Evolutionary conservation across 2,329 filamentous ascomycete genomes (phyloP), one percentile per base, ranked within the genome.

Genomic region (Pestalotiopsis fici): DNA sequence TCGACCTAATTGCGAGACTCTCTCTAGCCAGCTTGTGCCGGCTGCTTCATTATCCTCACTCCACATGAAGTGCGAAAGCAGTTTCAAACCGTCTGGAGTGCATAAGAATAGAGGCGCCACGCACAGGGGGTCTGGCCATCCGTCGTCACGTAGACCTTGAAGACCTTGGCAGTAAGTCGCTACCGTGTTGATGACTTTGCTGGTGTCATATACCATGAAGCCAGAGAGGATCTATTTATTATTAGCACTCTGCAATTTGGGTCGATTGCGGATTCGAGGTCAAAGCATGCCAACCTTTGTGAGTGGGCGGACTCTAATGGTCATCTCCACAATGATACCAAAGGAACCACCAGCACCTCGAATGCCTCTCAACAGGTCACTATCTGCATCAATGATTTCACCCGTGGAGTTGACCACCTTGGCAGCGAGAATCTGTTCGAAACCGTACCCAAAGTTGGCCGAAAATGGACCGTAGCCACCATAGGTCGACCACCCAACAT

Each of bases 301-400:
- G 2, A 77, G 64, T 2, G 76, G 74, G 65, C 82, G 81, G 3
- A 82, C 71, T 66, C 78, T 82, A 66, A 83, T 74, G 2, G 74
- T 78, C 11, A 82, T 35, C 67, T 83, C 79, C 9, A 80, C 76
- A 56, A 83, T 78, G 15, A 82, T 72, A 4, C 80, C 81, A 23
- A 83, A 77, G 11, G 73, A 74, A 3, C 80, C 78, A 18, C 81
- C 81, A 6, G 74, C 81, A 2, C 82, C 82, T 1, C 81, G 73
- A 23, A 83, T 78, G 0, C 76, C 80, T 57, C 75, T 75, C 23
- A 83, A 68, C 50, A 83, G 67, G 7, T 73, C 73, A 18, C 78
- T 75, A 55, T 79, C 76, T 1, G 81, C 82, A 4, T 79, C 75
- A 7, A 80, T 69, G 1, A 83, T 70, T 9, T 77, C 68, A 3